Evolutionary conservation across 1,284 basidiomycete genomes (phyloP), one percentile per base, ranked within the genome.

Genomic region (Caloboletus firmus): DNA sequence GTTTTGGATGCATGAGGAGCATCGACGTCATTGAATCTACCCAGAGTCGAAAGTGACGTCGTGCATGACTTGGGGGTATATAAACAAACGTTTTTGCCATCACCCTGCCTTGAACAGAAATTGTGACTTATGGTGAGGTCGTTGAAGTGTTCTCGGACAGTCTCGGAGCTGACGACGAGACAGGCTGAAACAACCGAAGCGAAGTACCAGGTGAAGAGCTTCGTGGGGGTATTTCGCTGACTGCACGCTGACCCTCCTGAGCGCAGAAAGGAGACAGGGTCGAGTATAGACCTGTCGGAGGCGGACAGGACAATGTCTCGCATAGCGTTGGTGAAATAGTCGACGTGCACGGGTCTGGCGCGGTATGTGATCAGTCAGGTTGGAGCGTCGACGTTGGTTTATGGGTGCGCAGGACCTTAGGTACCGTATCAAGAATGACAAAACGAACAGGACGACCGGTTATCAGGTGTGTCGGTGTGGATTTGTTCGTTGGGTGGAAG

Each of bases 231-330:
- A n/a, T n/a, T 15, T 0, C 2, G 11, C 8, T 13, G 15, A 5
- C 24, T 2, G 5, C 1, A 9, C 9, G 18, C 37, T 67, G 28
- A 68, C 34, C n/a, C n/a, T 17, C 15, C 17, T 6, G 32, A 46
- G 2, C 18, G 4, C 47, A 76, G 76, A 59, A 65, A 58, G 76
- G 76, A 46, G 74, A 78, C 55, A 70, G 65, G 54, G 74, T 78
- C 57, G 73, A 77, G 56, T 79, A 78, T 57, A 69, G 73, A 52
- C 74, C 75, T 40, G 70, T 78, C 30, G 77, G 76, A 20, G 76
- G 76, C 18, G 60, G 49, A 5, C 37, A 52, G 22, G 75, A 77
- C 56, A 76, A 74, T 22, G 72, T 77, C 44, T 61, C 74, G 4
- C 72, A 74, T 59, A 72, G 69, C 11, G 65, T 62, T 11, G 77